Percentiles rank a stretch among this genome's conserved stretches.
phyloP scores from a whole-genome alignment of 2,329 filamentous ascomycete species.

The Claviceps sp. region DNA sequence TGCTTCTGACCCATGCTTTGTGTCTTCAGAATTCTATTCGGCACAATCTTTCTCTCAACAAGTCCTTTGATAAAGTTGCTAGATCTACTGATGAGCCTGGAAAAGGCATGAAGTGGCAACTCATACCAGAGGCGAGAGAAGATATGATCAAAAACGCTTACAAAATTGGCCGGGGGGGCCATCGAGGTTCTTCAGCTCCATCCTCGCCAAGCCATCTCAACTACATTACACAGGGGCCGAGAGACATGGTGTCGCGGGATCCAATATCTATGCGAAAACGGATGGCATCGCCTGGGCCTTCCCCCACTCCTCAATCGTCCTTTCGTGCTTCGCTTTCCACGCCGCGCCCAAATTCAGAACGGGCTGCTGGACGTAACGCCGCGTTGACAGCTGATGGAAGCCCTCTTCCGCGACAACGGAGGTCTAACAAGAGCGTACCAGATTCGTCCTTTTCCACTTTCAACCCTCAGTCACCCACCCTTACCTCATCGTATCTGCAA shows the following conservation, averaged over 20 bases:
- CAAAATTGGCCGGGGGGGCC: constrained; percentile 47
- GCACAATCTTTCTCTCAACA: constrained; percentile 90
- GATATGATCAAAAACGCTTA: constrained; percentile 71
- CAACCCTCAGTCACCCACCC: constrained; percentile 43
- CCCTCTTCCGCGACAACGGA: constrained; percentile 45
- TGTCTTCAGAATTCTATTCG: constrained; percentile 71
- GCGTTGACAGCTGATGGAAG: constrained; percentile 42
- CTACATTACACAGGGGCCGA: constrained; percentile 46
- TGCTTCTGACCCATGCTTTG: neutral
- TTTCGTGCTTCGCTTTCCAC: constrained; percentile 41
- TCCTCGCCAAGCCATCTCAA: constrained; percentile 52
- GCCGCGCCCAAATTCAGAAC: constrained; percentile 37
- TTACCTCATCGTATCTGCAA: constrained; percentile 49
- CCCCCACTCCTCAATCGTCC: constrained; percentile 42
- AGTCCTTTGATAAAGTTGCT: constrained; percentile 86
- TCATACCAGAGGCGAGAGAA: constrained; percentile 69
- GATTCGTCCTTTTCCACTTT: constrained; percentile 35
- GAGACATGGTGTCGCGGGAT: constrained; percentile 39
- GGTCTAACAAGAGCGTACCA: constrained; percentile 17
- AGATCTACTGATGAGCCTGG: constrained; percentile 89
- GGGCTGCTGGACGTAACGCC: constrained; percentile 22
- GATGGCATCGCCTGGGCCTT: constrained; percentile 39
- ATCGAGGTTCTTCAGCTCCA: constrained; percentile 55
- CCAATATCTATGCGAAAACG: constrained; percentile 41
- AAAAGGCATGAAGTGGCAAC: constrained; percentile 99